Percentiles rank a stretch among this genome's conserved stretches.
Evolutionary conservation across 805 yeast species (phyloP).

Genomic region (Candida nanaspora): DNA sequence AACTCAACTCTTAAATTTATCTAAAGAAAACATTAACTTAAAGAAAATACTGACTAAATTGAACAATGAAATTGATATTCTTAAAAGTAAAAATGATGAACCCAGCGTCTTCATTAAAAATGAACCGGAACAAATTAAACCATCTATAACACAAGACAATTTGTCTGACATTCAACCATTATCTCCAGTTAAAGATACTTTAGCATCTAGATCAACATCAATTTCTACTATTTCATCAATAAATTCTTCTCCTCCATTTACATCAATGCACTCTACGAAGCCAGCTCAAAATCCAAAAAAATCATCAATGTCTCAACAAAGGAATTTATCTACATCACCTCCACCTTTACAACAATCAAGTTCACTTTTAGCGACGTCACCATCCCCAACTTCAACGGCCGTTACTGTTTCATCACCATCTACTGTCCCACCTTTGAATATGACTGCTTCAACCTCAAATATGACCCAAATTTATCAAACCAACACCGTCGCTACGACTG

Average conservation of each 20-base stretch:
- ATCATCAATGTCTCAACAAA: not conserved
- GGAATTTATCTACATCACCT: not conserved
- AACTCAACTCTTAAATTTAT: constrained; percentile 32
- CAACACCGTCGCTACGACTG: not conserved
- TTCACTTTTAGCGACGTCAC: not conserved
- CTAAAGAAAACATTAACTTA: constrained; percentile 36
- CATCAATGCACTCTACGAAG: not conserved
- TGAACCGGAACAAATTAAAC: not conserved
- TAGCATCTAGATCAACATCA: not conserved
- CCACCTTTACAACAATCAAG: not conserved
- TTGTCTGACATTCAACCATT: not conserved
- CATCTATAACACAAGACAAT: not conserved
- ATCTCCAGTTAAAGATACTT: not conserved
- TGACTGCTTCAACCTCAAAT: not conserved
- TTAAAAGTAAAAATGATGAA: constrained; percentile 19
- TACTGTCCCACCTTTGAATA: not conserved
- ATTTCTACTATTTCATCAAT: not conserved
- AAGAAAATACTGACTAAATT: constrained; percentile 33
- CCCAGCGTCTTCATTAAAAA: not conserved
- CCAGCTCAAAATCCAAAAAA: not conserved
- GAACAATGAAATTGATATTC: constrained; percentile 30
- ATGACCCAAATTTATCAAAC: no score
- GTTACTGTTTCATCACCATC: not conserved
- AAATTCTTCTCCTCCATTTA: not conserved
- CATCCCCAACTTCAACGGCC: not conserved